These are phyloP conservation scores for Mantamonas sphyraenae DNA, from an alignment of 78 protist species.

Conservation along the genomic window DNA sequence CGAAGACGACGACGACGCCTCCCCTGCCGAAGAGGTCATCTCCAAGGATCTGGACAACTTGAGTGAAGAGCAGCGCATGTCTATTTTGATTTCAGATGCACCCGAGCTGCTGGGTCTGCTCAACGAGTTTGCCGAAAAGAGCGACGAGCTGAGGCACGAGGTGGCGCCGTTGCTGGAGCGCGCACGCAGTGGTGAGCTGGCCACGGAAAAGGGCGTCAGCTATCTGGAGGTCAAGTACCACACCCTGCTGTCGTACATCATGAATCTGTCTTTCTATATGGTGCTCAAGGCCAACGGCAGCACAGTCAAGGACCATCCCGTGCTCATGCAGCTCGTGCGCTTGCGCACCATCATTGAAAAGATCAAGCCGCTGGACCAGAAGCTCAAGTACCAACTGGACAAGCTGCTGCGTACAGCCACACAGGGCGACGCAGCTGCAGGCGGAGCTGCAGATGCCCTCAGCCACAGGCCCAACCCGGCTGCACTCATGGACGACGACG, in stretches of 20 bases:
- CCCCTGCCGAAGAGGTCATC: background rate
- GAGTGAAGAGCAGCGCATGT: constrained; percentile 1
- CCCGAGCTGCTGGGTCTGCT: constrained; percentile 25
- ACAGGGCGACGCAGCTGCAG: background rate
- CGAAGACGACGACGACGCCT: background rate
- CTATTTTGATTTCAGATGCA: background rate
- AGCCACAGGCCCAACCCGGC: constrained; percentile 1
- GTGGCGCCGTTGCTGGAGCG: constrained; percentile 29
- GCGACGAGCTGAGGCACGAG: constrained; percentile 20
- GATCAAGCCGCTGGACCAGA: constrained; percentile 55
- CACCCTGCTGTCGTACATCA: constrained; percentile 69
- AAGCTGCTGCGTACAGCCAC: constrained; percentile 24
- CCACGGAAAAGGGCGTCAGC: constrained; percentile 44
- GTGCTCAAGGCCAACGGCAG: constrained; percentile 64
- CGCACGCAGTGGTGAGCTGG: constrained; percentile 26
- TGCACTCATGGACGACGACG: background rate
- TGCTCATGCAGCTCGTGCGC: constrained; percentile 57
- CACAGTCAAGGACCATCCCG: constrained; percentile 75
- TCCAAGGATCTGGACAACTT: background rate
- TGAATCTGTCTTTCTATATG: constrained; percentile 65
- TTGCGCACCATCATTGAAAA: constrained; percentile 60
- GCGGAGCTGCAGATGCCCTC: background rate
- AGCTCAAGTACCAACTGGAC: constrained; percentile 33
- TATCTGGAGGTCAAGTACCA: constrained; percentile 55
- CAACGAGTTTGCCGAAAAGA: constrained; percentile 13